These are phyloP conservation scores for Lactarius deliciosus DNA, from an alignment of 768 basidiomycete species.

Conservation along the genomic window DNA sequence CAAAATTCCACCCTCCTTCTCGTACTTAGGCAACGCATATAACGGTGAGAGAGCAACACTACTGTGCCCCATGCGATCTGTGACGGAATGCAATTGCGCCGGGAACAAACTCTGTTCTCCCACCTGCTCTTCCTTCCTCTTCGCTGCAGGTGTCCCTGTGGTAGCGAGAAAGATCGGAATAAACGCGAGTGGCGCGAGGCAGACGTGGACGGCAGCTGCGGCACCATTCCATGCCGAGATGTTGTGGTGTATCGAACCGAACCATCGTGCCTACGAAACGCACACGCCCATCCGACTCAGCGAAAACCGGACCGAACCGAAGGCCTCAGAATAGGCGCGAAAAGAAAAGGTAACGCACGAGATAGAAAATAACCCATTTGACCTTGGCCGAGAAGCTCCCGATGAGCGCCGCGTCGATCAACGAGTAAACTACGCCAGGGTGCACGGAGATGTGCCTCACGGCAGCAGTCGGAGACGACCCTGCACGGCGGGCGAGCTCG, in stretches of 20 bases:
- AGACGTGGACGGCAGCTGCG: slow-evolving; percentile 62
- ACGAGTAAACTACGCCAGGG: slow-evolving; percentile 69
- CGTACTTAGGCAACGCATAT: slow-evolving; percentile 50
- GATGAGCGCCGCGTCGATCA: slow-evolving; percentile 51
- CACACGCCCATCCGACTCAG: neutral
- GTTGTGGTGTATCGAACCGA: slow-evolving; percentile 67
- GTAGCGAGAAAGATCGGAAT: slow-evolving; percentile 41
- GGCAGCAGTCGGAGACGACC: slow-evolving; percentile 21
- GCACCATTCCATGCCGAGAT: slow-evolving; percentile 65
- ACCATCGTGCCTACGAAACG: slow-evolving; percentile 55
- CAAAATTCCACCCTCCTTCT: slow-evolving; percentile 47
- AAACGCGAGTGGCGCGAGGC: slow-evolving; percentile 55
- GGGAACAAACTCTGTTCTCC: slow-evolving; percentile 35
- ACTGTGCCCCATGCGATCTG: slow-evolving; percentile 55
- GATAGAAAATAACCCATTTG: slow-evolving; percentile 58
- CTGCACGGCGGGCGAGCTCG: slow-evolving; percentile 50
- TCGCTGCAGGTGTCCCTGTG: slow-evolving; percentile 10
- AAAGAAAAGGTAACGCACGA: slow-evolving; percentile 47
- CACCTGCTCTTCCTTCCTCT: slow-evolving; percentile 22
- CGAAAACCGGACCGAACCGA: neutral
- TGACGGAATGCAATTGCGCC: slow-evolving; percentile 55
- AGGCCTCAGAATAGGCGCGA: slow-evolving; percentile 14
- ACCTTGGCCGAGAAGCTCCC: slow-evolving; percentile 46
- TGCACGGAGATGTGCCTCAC: slow-evolving; percentile 63
- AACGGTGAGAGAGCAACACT: slow-evolving; percentile 51